Evolutionary conservation across 345 rosid species (phyloP), one percentile per base, ranked within the genome.

Genomic region (Eucalyptus paniculata): DNA sequence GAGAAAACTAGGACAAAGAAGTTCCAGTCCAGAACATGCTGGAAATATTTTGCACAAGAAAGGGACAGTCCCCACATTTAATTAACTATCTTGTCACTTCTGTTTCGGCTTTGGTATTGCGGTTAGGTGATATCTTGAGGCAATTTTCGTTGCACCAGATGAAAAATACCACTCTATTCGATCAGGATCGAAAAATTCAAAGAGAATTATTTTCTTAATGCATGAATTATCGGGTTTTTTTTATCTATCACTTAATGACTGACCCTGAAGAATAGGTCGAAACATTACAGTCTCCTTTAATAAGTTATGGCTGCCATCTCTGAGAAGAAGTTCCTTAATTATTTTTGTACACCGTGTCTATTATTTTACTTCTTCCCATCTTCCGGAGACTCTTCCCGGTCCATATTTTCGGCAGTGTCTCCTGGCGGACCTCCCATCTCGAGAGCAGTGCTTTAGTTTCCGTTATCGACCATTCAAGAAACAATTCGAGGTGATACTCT

Each of bases 381-480:
- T 62, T 62, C 21, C 21, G 0, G 37, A n/a, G 9, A 7, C 11
- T n/a, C 77, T 65, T 65, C 19, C 40, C 11, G 3, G 40, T n/a
- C 77, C 77, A 4, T n/a, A 0, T n/a, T n/a, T n/a, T n/a, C 34
- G 0, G 40, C 77, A n/a, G n/a, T 65, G 37, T 65, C 40, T n/a
- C 40, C 77, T 0, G 21, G 37, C 37, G 9, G 77, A n/a, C 1
- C 0, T 1, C 77, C 34, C 37, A 7, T 7, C 9, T n/a, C 10
- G 10, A 65, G 19, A 65, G 37, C 77, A 8, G 40, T n/a, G 37
- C 77, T 16, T 65, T 65, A n/a, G 40, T 65, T 65, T n/a, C 17
- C 17, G 6, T 15, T 4, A n/a, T 65, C 0, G 0, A 65, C 40
- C 40, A n/a, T 65, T 65, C 40, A 65, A 65, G 21, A 65, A 65